Evolutionary conservation across 1,284 basidiomycete genomes (phyloP).

Genomic region (Pseudomicrostroma phylloplanum): DNA sequence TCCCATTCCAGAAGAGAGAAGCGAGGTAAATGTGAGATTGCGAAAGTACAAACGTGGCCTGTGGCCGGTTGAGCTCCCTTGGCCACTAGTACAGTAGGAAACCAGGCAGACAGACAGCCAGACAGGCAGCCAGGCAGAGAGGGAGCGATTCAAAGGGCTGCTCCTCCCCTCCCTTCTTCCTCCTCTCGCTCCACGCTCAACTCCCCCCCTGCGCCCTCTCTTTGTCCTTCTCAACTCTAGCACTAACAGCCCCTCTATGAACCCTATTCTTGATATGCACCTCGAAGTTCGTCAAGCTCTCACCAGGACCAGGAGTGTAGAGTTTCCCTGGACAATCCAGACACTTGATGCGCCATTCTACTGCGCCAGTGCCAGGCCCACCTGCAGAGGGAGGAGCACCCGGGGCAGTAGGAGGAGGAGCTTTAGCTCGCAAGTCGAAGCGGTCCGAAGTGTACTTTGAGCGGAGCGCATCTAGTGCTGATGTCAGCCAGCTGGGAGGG

Average conservation of each 20-base stretch:
- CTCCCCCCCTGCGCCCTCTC: background rate
- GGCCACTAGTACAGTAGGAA: too few relatives aligned
- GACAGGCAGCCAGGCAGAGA: background rate
- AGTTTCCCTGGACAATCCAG: constrained; percentile 90
- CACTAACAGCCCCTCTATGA: constrained; percentile 56
- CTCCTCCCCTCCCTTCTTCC: background rate
- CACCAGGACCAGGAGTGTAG: constrained; percentile 86
- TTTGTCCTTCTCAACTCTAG: background rate
- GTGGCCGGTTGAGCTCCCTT: too few relatives aligned
- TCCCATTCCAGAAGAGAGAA: too few relatives aligned
- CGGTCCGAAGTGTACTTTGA: constrained; percentile 71
- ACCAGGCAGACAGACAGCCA: too few relatives aligned
- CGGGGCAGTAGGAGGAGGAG: constrained; percentile 16
- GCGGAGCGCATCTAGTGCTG: constrained; percentile 63
- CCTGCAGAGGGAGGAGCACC: constrained; percentile 22
- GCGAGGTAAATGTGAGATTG: too few relatives aligned
- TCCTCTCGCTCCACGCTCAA: background rate
- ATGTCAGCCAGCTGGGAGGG: constrained; percentile 64
- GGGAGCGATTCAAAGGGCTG: background rate
- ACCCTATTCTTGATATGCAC: constrained; percentile 76
- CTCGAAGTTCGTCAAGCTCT: constrained; percentile 82
- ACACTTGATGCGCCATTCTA: constrained; percentile 88
- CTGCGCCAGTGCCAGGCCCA: constrained; percentile 4
- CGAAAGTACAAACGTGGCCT: too few relatives aligned
- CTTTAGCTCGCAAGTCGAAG: constrained; percentile 55